These are phyloP conservation scores for Maudiozyma serrabonitensis DNA, from an alignment of 805 yeast genomes.

Conservation along the genomic window DNA sequence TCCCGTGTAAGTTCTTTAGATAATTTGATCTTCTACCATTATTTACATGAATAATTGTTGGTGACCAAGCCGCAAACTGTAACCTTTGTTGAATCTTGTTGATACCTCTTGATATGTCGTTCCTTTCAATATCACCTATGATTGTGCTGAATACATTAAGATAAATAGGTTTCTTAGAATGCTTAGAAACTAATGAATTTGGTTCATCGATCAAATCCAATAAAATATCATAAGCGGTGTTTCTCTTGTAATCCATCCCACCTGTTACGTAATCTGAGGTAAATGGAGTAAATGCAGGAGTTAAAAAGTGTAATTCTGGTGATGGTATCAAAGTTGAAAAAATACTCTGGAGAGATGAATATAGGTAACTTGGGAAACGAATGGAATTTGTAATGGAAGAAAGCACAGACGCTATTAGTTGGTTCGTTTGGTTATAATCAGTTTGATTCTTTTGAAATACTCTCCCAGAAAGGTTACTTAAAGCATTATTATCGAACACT, in stretches of 20 bases:
- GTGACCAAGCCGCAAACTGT: conserved; percentile 78
- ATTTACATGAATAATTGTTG: conserved; percentile 70
- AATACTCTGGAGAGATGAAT: conserved; percentile 74
- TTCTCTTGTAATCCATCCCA: conserved; percentile 49
- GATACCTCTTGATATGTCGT: conserved; percentile 62
- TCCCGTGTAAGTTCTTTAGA: conserved; percentile 10
- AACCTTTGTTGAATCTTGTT: conserved; percentile 56
- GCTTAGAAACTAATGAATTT: conserved; percentile 55
- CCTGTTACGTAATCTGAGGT: conserved; percentile 55
- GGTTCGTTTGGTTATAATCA: conserved; percentile 72
- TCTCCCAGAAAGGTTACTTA: conserved; percentile 59
- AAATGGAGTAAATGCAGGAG: conserved; percentile 71
- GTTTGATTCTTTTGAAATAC: conserved; percentile 49
- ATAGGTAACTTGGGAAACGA: conserved; percentile 86
- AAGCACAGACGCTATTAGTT: conserved; percentile 74
- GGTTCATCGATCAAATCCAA: conserved; percentile 73
- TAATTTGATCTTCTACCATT: conserved; percentile 66
- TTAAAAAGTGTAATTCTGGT: conserved; percentile 68
- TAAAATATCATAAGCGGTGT: conserved; percentile 74
- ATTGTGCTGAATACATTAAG: conserved; percentile 62
- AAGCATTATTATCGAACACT: conserved; percentile 86
- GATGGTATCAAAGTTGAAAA: conserved; percentile 77
- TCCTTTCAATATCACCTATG: conserved; percentile 53
- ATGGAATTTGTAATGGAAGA: conserved; percentile 79
- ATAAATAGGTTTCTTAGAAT: conserved; percentile 39